Base-by-base conservation (phyloP, 1,139 yeast species). In the Ogataea hybrid region DNA sequence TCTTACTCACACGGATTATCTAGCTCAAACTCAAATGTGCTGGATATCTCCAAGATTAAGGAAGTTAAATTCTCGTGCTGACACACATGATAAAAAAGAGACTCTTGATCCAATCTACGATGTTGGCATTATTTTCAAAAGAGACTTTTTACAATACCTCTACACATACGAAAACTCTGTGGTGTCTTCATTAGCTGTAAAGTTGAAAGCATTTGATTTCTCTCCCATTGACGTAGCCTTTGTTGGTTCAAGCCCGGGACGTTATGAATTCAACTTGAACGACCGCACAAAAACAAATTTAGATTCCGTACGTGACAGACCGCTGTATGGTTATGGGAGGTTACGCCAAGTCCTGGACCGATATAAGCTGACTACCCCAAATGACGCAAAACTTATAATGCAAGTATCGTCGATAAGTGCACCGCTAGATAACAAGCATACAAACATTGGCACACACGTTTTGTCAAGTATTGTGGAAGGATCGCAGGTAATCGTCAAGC, bases 331-430 rank as follows among this genome's bases (percentile, higher is more conserved):
- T 0, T 76, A 73, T 45, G 75, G 75, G 3, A 70, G 70, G 42
- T 62, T 81, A n/a, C 62, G 66, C 38, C 71, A 72, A 30, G 59
- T 70, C 0, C 56, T 80, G 6, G 52, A 58, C 28, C 47, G 68
- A 17, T 65, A 68, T 33, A 48, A 64, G 5, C 57, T 72, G 14
- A 37, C 50, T 4, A 32, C 37, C 0, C 41, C 54, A 4, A 57
- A 63, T 25, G 70, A 70, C 27, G 59, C 77, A 2, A 55, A 77
- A 6, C 41, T 61, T 18, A 40, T 61, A 11, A 73, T 81, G 0
- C 87, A 81, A 57, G 69, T 71, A 0, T 79, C 88, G 0, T 71
- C 85, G 0, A 75, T 83, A 15, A 81, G 86, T 1, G 72, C 75
- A 3, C 81, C 87, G 0, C 64, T 70, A 28, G 64, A 69, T 6